Evolutionary conservation across 164 flowering plant species (phyloP).

Genomic region (Tetrastigma voinierianum): DNA sequence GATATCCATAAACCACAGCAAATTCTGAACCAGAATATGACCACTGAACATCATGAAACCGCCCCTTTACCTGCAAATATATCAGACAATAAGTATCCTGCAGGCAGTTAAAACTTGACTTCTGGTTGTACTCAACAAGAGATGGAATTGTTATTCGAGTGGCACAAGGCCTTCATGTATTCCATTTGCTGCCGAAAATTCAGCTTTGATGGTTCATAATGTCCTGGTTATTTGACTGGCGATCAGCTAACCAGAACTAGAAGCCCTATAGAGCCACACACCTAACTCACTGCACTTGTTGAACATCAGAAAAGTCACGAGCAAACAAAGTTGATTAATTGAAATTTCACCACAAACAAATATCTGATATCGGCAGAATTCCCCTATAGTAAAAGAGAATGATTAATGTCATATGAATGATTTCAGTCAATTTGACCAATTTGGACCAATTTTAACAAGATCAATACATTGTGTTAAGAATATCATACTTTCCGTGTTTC

Average conservation of each 20-base stretch:
- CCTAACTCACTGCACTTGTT: slow-evolving; percentile 82
- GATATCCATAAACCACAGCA: slow-evolving; percentile 98
- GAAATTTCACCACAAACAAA: slow-evolving; percentile 60
- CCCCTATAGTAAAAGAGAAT: slow-evolving; percentile 55
- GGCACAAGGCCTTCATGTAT: slow-evolving; percentile 87
- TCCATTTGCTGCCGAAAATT: slow-evolving; percentile 89
- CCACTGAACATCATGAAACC: slow-evolving; percentile 97
- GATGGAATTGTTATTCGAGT: slow-evolving; percentile 55
- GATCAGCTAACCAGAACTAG: slow-evolving; percentile 82
- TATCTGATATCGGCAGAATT: slow-evolving; percentile 88
- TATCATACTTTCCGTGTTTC: too few species aligned
- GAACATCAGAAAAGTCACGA: slow-evolving; percentile 92
- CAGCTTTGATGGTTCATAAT: slow-evolving; percentile 95
- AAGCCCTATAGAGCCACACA: slow-evolving; percentile 83
- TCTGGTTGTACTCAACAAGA: slow-evolving; percentile 1
- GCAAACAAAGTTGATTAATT: slow-evolving; percentile 81
- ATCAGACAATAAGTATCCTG: slow-evolving; percentile 20
- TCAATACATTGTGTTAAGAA: too few species aligned
- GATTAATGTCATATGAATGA: neutral
- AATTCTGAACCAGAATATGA: slow-evolving; percentile 84
- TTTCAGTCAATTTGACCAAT: too few species aligned
- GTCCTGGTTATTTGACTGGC: slow-evolving; percentile 96
- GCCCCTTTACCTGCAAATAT: slow-evolving; percentile 88
- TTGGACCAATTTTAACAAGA: too few species aligned
- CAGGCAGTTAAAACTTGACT: neutral